These are phyloP conservation scores for Xylaria longipes DNA, from an alignment of 495 filamentous ascomycete genomes.

Conservation along the genomic window DNA sequence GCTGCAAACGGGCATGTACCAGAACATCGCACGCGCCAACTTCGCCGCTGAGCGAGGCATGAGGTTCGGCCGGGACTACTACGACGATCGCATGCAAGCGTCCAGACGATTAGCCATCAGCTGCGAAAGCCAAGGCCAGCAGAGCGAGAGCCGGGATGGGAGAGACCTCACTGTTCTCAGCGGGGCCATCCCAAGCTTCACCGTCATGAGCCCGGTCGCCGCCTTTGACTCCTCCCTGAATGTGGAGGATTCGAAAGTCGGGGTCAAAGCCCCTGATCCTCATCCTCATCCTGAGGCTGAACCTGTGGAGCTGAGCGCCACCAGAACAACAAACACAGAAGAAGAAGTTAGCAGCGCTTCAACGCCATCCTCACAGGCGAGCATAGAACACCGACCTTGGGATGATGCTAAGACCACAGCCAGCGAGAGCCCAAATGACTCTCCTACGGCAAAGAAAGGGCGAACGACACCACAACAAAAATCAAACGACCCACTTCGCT, in stretches of 20 bases:
- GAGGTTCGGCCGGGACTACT: conserved; percentile 70
- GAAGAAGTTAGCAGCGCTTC: background rate
- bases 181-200: conserved; percentile 18
- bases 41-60: conserved; percentile 68
- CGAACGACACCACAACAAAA: conserved; percentile 5
- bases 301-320: conserved; percentile 21
- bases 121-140: conserved; percentile 22
- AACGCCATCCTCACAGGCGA: background rate
- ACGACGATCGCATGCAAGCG: conserved; percentile 76
- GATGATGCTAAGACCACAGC: background rate
- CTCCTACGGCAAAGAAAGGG: conserved; percentile 7
- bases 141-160: conserved; percentile 1
- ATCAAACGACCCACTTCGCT: conserved; percentile 63
- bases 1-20: conserved; percentile 61
- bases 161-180: background rate
- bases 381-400: background rate
- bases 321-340: conserved; percentile 7
- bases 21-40: conserved; percentile 71
- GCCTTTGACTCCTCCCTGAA: background rate
- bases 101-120: conserved; percentile 43
- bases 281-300: conserved; percentile 17
- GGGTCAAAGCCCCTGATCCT: background rate
- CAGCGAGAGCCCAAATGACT: background rate
- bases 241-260: conserved; percentile 10
- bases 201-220: conserved; percentile 13